phyloP scores from a whole-genome alignment of 2,329 filamentous ascomycete species.

The Xylariaceae sp. region DNA sequence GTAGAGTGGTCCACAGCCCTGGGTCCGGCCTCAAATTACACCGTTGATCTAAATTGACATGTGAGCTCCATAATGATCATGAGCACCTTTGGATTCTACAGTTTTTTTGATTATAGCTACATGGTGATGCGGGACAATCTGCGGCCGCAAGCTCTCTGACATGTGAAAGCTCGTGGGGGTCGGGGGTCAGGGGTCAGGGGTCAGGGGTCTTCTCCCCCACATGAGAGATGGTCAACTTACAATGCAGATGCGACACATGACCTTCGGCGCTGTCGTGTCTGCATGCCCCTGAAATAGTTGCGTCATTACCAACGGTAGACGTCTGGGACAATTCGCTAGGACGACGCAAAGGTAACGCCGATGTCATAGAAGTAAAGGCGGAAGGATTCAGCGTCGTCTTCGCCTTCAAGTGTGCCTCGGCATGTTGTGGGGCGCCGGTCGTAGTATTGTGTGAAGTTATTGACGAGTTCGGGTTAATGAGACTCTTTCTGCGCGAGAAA shows the following conservation, averaged over 20 bases:
- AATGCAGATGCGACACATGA: constrained; percentile 55
- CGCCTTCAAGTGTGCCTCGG: constrained; percentile 52
- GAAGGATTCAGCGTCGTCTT: constrained; percentile 44
- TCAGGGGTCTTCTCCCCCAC: no score
- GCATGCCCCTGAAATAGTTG: constrained; percentile 28
- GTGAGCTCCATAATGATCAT: constrained; percentile 36
- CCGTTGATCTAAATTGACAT: constrained; percentile 41
- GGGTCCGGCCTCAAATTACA: constrained; percentile 39
- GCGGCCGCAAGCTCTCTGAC: constrained; percentile 25
- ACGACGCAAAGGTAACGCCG: constrained; percentile 33
- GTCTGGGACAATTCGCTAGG: constrained; percentile 35
- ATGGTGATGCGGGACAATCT: constrained; percentile 4
- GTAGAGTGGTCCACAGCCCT: constrained; percentile 41
- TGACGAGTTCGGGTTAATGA: constrained; percentile 38
- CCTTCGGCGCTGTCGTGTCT: constrained; percentile 44
- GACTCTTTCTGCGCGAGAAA: constrained; percentile 38
- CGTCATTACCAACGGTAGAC: constrained; percentile 33
- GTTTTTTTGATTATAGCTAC: background rate
- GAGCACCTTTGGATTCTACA: constrained; percentile 6
- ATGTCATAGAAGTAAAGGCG: constrained; percentile 44
- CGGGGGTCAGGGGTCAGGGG: no score
- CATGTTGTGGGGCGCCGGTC: constrained; percentile 37
- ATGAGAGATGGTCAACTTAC: constrained; percentile 46
- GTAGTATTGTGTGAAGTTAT: constrained; percentile 26
- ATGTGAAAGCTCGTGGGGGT: constrained; percentile 35